Percentiles rank a stretch among this genome's conserved stretches.
Conservation (phyloP, 179 eudicot species). For the Drosera spatulata region DNA sequence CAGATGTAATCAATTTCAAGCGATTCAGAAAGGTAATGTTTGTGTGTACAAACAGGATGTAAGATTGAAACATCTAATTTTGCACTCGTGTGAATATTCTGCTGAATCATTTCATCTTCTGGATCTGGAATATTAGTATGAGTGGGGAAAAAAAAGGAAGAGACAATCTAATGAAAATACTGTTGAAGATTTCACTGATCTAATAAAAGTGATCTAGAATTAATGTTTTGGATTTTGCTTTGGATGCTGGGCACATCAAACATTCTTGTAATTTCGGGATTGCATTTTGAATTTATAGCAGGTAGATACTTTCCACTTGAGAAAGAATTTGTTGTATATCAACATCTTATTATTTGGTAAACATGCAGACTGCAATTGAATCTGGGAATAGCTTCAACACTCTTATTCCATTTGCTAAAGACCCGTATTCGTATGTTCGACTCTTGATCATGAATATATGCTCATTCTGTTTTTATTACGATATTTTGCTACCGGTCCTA, state of each 20-base stretch:
- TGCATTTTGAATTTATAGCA: too few relatives aligned
- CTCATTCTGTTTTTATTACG: too few relatives aligned
- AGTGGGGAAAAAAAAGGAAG: too few relatives aligned
- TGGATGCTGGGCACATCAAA: background rate
- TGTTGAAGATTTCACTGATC: too few relatives aligned
- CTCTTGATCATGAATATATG: too few relatives aligned
- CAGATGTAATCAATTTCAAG: conserved; percentile 59
- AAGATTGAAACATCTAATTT: background rate
- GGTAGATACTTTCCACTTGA: background rate
- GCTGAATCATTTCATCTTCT: background rate
- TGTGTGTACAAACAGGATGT: background rate
- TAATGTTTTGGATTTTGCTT: background rate
- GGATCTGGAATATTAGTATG: background rate
- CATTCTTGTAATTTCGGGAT: background rate
- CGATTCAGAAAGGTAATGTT: conserved; percentile 72
- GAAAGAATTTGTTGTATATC: background rate
- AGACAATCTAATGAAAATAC: too few relatives aligned
- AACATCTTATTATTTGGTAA: conserved; percentile 9
- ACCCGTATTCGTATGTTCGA: conserved; percentile 59
- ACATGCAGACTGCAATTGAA: conserved; percentile 37
- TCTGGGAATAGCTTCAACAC: conserved; percentile 79
- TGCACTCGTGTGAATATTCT: background rate
- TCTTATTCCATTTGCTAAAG: conserved; percentile 69
- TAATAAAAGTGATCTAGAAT: background rate
- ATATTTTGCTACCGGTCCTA: too few relatives aligned